Percentiles rank a stretch among this genome's conserved stretches.
phyloP scores from a whole-genome alignment of 148 eudicot genomes.

The Talinum fruticosum region DNA sequence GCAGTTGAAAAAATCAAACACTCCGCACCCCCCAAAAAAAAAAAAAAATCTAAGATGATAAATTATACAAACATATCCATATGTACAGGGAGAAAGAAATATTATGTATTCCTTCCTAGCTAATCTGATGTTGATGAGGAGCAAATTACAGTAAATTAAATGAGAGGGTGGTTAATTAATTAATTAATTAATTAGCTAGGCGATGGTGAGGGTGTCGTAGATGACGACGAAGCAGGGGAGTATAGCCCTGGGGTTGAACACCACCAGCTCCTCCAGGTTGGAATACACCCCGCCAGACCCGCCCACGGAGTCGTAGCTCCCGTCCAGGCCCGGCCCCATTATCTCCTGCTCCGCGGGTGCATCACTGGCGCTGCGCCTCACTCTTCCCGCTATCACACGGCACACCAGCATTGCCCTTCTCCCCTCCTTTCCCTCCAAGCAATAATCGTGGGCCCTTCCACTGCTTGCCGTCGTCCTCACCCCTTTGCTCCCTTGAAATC shows the following conservation, averaged over 20 bases:
- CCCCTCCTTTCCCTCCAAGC: constrained; percentile 32
- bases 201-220: constrained; percentile 45
- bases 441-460: constrained; percentile 76
- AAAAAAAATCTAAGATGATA: neutral
- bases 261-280: constrained; percentile 67
- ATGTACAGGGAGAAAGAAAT: neutral
- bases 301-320: constrained; percentile 63
- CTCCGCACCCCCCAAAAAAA: no score
- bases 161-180: neutral
- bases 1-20: neutral
- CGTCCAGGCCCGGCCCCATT: constrained; percentile 10
- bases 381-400: constrained; percentile 89
- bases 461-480: constrained; percentile 87
- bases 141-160: neutral
- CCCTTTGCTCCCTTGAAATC: constrained; percentile 61
- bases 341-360: constrained; percentile 36
- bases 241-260: constrained; percentile 74
- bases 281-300: constrained; percentile 66
- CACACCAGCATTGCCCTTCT: constrained; percentile 90
- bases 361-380: constrained; percentile 46
- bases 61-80: neutral
- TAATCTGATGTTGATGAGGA: neutral
- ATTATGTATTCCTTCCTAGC: neutral
- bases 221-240: constrained; percentile 95
- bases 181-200: neutral